Base-by-base conservation (phyloP, 371 early-diverging fungal genomes). In the Basidiobolus heterosporus region DNA sequence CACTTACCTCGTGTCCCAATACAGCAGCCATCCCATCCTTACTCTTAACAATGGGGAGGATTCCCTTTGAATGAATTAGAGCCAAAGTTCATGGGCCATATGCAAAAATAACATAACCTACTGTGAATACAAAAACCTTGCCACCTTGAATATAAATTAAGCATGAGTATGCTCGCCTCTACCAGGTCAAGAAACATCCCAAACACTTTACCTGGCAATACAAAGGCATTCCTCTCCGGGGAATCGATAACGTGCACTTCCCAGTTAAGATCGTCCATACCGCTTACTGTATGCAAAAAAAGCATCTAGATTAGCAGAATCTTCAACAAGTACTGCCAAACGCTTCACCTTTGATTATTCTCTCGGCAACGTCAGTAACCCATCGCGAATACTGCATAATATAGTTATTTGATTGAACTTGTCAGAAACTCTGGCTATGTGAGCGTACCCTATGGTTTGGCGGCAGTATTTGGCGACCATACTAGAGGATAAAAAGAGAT, bases 21-120 rank as follows among this genome's bases (percentile, higher is more conserved):
- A 95, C 90, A 0, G 91, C 86, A 2, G 96, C 96, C 62, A 92
- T 58, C n/a, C 90, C 91, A 55, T 82, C 75, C 61, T 89, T 88
- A 58, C 85, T 77, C 49, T 69, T 46, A 0, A 76, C 76, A 36
- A 93, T 64, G 0, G 85, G 84, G 3, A 95, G 61, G 20, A 95
- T 77, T 4, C 88, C 88, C 41, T 13, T 41, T 20, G 7, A 6
- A 36, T 15, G 20, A 38, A n/a, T 15, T 2, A n/a, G 19, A 21
- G 37, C 8, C 16, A 36, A 8, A 14, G 21, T 22, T 13, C 21
- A 48, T 47, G 17, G 38, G 18, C n/a, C n/a, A n/a, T n/a, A n/a
- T n/a, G n/a, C 13, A 42, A 18, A 0, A 40, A 21, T 19, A 39
- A 2, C 19, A n/a, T 30, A 16, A 41, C 15, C 22, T 42, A 42